Percentiles rank a stretch among this genome's conserved stretches.
These are phyloP conservation scores for Aspergillus sp. DNA, from an alignment of 2,329 filamentous ascomycete genomes.

Conservation along the genomic window DNA sequence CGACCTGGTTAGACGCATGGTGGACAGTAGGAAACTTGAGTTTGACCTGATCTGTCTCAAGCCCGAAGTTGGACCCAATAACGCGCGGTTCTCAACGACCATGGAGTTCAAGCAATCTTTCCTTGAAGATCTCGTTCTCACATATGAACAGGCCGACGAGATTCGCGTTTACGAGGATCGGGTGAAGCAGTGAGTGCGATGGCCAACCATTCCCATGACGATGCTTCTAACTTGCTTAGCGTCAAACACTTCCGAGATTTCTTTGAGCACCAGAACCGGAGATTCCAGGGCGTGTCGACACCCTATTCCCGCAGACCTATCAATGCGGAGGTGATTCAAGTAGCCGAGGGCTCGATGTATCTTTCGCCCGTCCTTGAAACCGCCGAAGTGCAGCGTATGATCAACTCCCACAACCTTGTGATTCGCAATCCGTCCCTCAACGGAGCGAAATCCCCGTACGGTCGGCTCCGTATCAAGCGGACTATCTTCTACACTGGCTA, in stretches of 20 bases:
- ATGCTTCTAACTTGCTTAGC: slow-evolving; percentile 34
- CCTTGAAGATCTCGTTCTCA: slow-evolving; percentile 76
- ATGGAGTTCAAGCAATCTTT: slow-evolving; percentile 92
- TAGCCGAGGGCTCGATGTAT: slow-evolving; percentile 70
- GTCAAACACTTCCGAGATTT: slow-evolving; percentile 83
- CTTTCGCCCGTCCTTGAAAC: slow-evolving; percentile 79
- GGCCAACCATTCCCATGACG: background rate
- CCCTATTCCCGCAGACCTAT: slow-evolving; percentile 63
- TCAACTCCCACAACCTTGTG: slow-evolving; percentile 75
- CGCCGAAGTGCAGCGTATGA: slow-evolving; percentile 81
- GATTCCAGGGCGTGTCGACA: slow-evolving; percentile 43
- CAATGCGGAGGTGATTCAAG: slow-evolving; percentile 77
- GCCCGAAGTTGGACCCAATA: slow-evolving; percentile 75
- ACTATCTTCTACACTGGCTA: slow-evolving; percentile 92
- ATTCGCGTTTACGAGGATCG: slow-evolving; percentile 69
- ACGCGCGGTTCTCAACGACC: slow-evolving; percentile 75
- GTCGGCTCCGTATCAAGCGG: slow-evolving; percentile 72
- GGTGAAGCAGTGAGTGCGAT: slow-evolving; percentile 52
- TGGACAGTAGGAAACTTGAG: slow-evolving; percentile 71
- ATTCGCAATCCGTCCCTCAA: slow-evolving; percentile 33
- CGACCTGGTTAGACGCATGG: slow-evolving; percentile 78
- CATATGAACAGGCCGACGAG: slow-evolving; percentile 79
- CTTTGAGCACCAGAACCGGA: slow-evolving; percentile 73
- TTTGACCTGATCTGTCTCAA: slow-evolving; percentile 91
- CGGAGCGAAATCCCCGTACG: slow-evolving; percentile 42